Conservation (phyloP, 352 stramenopile species). For the Elongisporangium prolatum region DNA sequence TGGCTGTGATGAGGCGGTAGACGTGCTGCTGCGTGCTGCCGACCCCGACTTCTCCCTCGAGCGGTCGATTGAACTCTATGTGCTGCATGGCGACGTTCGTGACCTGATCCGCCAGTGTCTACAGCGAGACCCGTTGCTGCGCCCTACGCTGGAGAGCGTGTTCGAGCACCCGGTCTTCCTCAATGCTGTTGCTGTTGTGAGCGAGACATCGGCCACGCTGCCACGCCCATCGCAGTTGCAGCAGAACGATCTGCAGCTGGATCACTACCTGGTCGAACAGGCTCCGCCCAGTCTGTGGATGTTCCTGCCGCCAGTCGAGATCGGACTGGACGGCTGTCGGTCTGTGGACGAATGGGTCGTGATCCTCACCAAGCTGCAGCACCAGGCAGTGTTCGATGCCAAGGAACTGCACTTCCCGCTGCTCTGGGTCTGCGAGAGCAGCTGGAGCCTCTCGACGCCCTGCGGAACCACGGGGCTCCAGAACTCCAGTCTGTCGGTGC, state of each 20-base stretch:
- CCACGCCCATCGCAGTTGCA: not conserved
- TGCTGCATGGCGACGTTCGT: constrained; percentile 37
- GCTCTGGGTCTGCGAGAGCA: constrained; percentile 60
- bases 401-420: constrained; percentile 46
- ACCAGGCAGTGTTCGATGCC: constrained; percentile 12
- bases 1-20: constrained; percentile 18
- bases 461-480: constrained; percentile 13
- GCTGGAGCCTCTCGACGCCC: constrained; percentile 13
- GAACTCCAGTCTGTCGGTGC: constrained; percentile 23
- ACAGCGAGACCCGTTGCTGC: constrained; percentile 20
- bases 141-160: constrained; percentile 33
- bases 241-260: not conserved
- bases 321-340: constrained; percentile 26
- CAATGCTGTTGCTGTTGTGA: constrained; percentile 18
- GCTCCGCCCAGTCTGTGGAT: constrained; percentile 59
- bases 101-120: constrained; percentile 42
- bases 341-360: constrained; percentile 44
- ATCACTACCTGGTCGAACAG: constrained; percentile 12
- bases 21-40: constrained; percentile 31
- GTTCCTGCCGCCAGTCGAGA: constrained; percentile 42
- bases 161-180: constrained; percentile 33
- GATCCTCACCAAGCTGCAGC: constrained; percentile 29
- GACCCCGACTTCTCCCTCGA: constrained; percentile 31
- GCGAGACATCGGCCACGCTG: not conserved
- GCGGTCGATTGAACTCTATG: constrained; percentile 41